Evolutionary conservation across 2,329 filamentous ascomycete species (phyloP).

Genomic region (Onygena corvina): DNA sequence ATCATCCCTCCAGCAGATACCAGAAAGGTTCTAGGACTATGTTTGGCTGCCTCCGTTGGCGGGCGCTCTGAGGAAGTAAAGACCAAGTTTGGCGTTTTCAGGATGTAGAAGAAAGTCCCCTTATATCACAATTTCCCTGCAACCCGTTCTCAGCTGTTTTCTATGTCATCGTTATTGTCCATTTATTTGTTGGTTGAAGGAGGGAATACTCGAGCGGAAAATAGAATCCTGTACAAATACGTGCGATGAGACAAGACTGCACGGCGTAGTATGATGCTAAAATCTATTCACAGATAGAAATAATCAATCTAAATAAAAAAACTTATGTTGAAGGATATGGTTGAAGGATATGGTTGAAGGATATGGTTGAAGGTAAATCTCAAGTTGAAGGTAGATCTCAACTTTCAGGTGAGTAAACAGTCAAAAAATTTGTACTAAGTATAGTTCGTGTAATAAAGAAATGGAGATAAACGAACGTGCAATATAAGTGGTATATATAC

Average conservation of each 20-base stretch:
- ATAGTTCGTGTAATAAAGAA: too few species aligned
- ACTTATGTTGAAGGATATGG: too few species aligned
- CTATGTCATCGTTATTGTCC: background rate
- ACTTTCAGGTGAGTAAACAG: too few species aligned
- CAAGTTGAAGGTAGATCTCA: too few species aligned
- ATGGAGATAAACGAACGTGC: slow-evolving; percentile 14
- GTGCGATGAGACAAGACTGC: too few species aligned
- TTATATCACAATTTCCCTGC: background rate
- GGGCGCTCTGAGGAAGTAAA: slow-evolving; percentile 45
- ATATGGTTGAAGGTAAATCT: too few species aligned
- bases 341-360: too few species aligned
- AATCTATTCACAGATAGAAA: slow-evolving; percentile 5
- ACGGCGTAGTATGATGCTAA: background rate
- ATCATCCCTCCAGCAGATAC: slow-evolving; percentile 70
- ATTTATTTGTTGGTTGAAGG: background rate
- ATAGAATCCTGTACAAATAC: slow-evolving; percentile 6
- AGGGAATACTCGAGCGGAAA: background rate
- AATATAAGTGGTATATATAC: slow-evolving; percentile 6
- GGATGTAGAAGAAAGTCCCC: slow-evolving; percentile 48
- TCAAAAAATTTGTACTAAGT: too few species aligned
- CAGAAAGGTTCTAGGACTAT: slow-evolving; percentile 57
- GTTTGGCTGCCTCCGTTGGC: slow-evolving; percentile 58
- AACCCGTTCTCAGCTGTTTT: background rate
- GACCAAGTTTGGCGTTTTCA: slow-evolving; percentile 66
- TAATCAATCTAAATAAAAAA: too few species aligned